These are phyloP conservation scores for Aspergillus sp. DNA, from an alignment of 2,329 filamentous ascomycete species.

Conservation along the genomic window DNA sequence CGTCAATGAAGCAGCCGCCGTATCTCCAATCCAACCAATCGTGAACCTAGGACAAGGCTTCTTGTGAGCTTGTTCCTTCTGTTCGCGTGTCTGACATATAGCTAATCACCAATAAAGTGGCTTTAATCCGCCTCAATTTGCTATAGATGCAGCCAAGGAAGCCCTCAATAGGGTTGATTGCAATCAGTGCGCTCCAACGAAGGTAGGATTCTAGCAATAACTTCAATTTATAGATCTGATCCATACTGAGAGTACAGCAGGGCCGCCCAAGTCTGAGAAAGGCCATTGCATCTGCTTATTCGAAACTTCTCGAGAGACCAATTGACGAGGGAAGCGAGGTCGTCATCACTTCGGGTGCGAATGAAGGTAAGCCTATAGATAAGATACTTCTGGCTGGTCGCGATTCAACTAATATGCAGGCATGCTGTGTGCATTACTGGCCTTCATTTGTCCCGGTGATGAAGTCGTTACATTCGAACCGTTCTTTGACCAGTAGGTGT, in stretches of 20 bases:
- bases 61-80: too few species aligned
- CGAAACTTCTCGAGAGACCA: constrained; percentile 78
- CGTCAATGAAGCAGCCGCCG: too few species aligned
- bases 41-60: too few species aligned
- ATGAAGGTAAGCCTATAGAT: constrained; percentile 43
- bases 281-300: constrained; percentile 90
- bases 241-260: constrained; percentile 33
- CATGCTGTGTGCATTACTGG: constrained; percentile 98
- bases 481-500: constrained; percentile 86
- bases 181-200: constrained; percentile 97
- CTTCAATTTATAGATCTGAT: too few species aligned
- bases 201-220: constrained; percentile 47
- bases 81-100: too few species aligned
- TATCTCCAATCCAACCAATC: too few species aligned
- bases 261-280: constrained; percentile 88
- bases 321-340: constrained; percentile 90
- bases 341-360: constrained; percentile 77
- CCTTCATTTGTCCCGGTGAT: constrained; percentile 87
- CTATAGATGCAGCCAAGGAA: constrained; percentile 85
- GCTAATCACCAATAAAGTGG: constrained; percentile 49
- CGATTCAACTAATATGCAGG: constrained; percentile 44
- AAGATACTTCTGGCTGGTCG: neutral
- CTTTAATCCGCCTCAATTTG: constrained; percentile 91
- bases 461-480: constrained; percentile 98
- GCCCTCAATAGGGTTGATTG: constrained; percentile 90